Evolutionary conservation across 176 grass and related monocot genomes (phyloP).

Genomic region (Eremochloa ophiuroides): DNA sequence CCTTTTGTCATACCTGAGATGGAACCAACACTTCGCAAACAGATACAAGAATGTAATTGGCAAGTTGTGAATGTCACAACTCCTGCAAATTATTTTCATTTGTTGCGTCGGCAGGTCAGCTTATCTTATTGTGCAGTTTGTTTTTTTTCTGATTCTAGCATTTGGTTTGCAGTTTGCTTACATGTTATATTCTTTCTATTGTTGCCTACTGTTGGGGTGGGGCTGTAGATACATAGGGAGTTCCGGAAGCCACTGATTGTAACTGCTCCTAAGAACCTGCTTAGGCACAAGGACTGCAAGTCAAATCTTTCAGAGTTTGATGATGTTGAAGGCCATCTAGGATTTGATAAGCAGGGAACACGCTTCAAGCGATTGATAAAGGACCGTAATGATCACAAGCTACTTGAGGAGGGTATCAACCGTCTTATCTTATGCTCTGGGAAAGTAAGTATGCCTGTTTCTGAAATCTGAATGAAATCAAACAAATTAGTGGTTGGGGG

Average conservation of each 20-base stretch:
- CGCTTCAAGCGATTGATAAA: conserved; percentile 89
- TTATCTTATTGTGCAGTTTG: too few relatives aligned
- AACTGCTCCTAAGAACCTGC: conserved; percentile 75
- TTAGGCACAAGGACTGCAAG: conserved; percentile 91
- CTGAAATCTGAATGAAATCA: too few relatives aligned
- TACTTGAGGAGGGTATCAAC: conserved; percentile 59
- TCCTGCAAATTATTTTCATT: conserved; percentile 95
- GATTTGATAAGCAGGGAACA: conserved; percentile 88
- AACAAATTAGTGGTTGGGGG: too few relatives aligned
- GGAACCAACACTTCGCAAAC: conserved; percentile 76
- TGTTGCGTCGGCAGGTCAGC: conserved; percentile 79
- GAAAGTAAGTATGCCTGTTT: too few relatives aligned
- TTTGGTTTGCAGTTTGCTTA: too few relatives aligned
- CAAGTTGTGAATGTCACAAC: conserved; percentile 97
- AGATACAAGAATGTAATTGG: conserved; percentile 97
- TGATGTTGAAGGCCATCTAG: conserved; percentile 77
- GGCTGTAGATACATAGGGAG: conserved; percentile 90
- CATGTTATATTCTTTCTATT: too few relatives aligned
- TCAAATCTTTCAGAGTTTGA: conserved; percentile 90
- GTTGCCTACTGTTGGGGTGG: too few relatives aligned
- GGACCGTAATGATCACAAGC: conserved; percentile 61
- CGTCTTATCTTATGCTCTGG: conserved; percentile 91
- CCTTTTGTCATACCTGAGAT: conserved; percentile 91
- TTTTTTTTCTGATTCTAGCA: too few relatives aligned
- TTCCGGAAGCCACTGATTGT: conserved; percentile 89